Base-by-base conservation (phyloP, 331 rosid species). In the Quercus lobata region DNA sequence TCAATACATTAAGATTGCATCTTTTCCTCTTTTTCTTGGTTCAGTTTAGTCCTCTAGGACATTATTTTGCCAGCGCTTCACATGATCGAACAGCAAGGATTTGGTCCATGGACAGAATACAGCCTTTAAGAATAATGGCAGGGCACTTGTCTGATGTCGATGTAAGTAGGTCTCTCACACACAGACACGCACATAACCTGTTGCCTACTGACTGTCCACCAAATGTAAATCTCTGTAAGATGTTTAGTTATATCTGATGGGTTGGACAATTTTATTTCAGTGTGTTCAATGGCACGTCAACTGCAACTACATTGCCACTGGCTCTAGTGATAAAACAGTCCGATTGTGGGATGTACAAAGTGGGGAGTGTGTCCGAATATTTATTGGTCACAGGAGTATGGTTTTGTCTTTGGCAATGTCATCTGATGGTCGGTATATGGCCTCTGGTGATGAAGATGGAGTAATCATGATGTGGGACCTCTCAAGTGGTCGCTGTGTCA, bases 271-370 rank as follows among this genome's bases (percentile, higher is more conserved):
- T 63, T 72, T 75, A 71, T 88, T 27, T 24, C 74, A 89, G 99
- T 96, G 98, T 68, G 97, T 96, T 72, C 99, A 96, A 87, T 96
- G 99, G 99, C 99, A 96, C 84, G 89, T 84, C 88, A 96, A 96
- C 92, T 96, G 99, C 97, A 96, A 96, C 91, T 96, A 96, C 87
- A 87, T 96, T 30, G 97, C 98, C 35, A 93, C 99, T 24, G 99
- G 99, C 46, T 96, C 98, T 44, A 96, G 98, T 79, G 99, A 96
- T 85, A 96, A 93, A 87, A 93, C 97, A 17, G 99, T 93, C 52
- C 83, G 99, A 78, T 81, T 96, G 72, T 93, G 99, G 97, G 98
- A 96, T 68, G 98, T 96, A 75, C 98, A 90, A 65, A 93, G 90
- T 79, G 99, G 99, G 70, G 95, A 93, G 85, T 96, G 99, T 76